Percentiles rank a stretch among this genome's conserved stretches.
Conservation (phyloP, 805 yeast genomes). For the Candida tammaniensis region DNA sequence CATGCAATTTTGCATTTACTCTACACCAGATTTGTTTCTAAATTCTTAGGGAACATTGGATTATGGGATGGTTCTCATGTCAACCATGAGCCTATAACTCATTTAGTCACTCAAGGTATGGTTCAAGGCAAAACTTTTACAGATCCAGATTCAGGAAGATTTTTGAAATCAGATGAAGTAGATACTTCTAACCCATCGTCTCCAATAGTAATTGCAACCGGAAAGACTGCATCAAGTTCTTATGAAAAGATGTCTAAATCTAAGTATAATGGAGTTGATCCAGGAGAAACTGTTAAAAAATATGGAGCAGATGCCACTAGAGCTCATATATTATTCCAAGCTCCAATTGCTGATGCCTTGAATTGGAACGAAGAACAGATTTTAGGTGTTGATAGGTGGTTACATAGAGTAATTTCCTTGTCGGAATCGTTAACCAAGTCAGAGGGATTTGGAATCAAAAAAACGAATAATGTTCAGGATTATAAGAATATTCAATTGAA, state of each 20-base stretch:
- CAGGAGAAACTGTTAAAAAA: slow-evolving; percentile 63
- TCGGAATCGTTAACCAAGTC: slow-evolving; percentile 20
- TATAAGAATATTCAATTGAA: slow-evolving; percentile 17
- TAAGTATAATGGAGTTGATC: slow-evolving; percentile 92
- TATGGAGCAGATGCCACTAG: slow-evolving; percentile 95
- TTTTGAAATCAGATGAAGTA: slow-evolving; percentile 76
- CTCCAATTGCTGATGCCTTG: slow-evolving; percentile 77
- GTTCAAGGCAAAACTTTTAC: slow-evolving; percentile 86
- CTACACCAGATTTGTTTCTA: slow-evolving; percentile 82
- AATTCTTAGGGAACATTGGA: slow-evolving; percentile 67
- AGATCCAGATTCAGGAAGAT: slow-evolving; percentile 71
- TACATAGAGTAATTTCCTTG: slow-evolving; percentile 51
- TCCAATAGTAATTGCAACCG: slow-evolving; percentile 50
- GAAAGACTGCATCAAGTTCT: slow-evolving; percentile 50
- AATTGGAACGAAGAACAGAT: slow-evolving; percentile 91
- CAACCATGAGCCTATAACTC: slow-evolving; percentile 77
- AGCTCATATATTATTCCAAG: slow-evolving; percentile 90
- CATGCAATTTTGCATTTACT: slow-evolving; percentile 92
- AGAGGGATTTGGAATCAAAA: no score
- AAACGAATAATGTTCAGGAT: no score
- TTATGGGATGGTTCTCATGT: slow-evolving; percentile 60
- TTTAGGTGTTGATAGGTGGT: slow-evolving; percentile 86
- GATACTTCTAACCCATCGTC: slow-evolving; percentile 36
- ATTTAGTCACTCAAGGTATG: slow-evolving; percentile 93
- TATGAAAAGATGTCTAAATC: slow-evolving; percentile 97